Base-by-base conservation (phyloP, 306 rosid genomes). In the Leucaena leucocephala region DNA sequence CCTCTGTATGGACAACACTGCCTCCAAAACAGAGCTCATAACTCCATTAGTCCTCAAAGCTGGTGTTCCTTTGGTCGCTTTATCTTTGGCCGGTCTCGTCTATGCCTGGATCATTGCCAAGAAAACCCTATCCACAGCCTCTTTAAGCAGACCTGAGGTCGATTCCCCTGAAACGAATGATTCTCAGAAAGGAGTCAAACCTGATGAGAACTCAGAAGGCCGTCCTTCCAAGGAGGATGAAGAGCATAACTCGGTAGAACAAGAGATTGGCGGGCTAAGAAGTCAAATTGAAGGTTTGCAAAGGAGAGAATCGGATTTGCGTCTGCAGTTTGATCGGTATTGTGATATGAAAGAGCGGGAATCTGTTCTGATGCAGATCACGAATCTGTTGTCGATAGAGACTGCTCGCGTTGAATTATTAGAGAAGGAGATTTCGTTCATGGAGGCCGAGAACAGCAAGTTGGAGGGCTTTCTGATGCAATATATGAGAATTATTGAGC, bases 311-410 rank as follows among this genome's bases (percentile, higher is more conserved):
- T 44, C 68, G 81, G 90, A 87, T 27, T 81, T 92, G 4, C 75
- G 75, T 84, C 75, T 74, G 80, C 72, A 84, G 68, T 90, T 92
- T 67, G 75, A 84, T 3, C 35, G 76, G 71, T 91, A 87, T 45
- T 82, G 87, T 52, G 84, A 89, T 50, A 76, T 91, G 87, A 91
- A 88, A 82, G 95, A 91, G 69, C 71, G 76, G 78, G 93, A 91
- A 76, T 78, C 82, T 74, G 7, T 82, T 74, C 76, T 89, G 33
- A 6, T 39, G 74, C 91, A 90, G 81, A 65, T 88, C 2, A 82
- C 39, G 48, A 86, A 85, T 89, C 73, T 75, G 50, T 63, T 91
- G 85, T 58, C 83, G 7, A 13, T 86, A 69, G 92, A 88, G 80
- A 77, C 45, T 63, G 79, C 86, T 50, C 90, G 46, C 4, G 87